phyloP scores from a whole-genome alignment of 306 rosid species.

The Corylus avellana region DNA sequence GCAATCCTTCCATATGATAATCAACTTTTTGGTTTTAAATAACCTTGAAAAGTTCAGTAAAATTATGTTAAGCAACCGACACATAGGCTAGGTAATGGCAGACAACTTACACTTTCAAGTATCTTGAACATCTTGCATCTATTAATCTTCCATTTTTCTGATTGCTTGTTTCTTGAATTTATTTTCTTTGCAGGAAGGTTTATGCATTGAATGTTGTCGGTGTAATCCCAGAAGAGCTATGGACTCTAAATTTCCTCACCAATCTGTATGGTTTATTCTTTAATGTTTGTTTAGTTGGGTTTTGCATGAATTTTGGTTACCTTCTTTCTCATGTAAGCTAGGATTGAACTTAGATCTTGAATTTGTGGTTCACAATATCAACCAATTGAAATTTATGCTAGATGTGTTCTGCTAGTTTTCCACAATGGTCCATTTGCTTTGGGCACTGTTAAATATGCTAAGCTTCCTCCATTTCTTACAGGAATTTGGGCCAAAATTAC shows the following conservation, averaged over 20 bases:
- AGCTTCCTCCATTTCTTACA: conserved; percentile 30
- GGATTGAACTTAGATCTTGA: neutral
- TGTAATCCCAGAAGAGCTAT: neutral
- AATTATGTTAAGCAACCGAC: neutral
- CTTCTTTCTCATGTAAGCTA: neutral
- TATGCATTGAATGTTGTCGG: neutral
- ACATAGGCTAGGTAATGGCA: neutral
- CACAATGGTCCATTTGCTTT: neutral
- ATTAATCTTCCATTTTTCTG: neutral
- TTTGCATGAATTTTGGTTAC: neutral
- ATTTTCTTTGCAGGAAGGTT: neutral
- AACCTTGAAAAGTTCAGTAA: neutral
- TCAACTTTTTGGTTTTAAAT: neutral
- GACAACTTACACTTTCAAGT: neutral
- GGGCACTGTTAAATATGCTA: neutral
- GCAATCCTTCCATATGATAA: neutral
- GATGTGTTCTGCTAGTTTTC: neutral
- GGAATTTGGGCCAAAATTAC: conserved; percentile 61
- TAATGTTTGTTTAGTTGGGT: neutral
- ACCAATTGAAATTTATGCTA: neutral
- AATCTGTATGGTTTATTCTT: conserved; percentile 33
- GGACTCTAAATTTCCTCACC: neutral
- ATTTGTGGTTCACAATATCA: neutral
- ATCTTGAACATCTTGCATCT: neutral
- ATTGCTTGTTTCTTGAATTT: neutral